Conservation (phyloP, 1,284 basidiomycete species). For the Marasmius fiardii region DNA sequence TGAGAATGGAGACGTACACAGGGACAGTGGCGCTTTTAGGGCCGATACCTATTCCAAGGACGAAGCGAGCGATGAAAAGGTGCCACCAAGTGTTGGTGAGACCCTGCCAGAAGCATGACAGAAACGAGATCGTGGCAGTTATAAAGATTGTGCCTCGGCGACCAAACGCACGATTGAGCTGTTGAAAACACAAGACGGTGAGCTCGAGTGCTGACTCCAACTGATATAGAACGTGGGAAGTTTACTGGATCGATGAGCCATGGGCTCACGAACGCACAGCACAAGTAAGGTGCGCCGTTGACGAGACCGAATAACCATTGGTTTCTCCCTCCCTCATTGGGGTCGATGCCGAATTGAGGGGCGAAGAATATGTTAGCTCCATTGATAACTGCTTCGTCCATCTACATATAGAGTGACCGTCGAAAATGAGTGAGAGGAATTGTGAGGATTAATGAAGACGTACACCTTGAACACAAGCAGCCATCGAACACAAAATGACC, state of each 20-base stretch:
- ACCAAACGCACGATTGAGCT: conserved; percentile 60
- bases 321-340: conserved; percentile 22
- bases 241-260: conserved; percentile 62
- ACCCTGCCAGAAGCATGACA: conserved; percentile 62
- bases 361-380: conserved; percentile 68
- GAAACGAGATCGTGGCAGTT: conserved; percentile 52
- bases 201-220: conserved; percentile 12
- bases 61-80: conserved; percentile 60
- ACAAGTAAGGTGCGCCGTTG: conserved; percentile 57
- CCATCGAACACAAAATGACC: conserved; percentile 54
- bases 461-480: conserved; percentile 56
- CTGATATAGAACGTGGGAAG: background rate
- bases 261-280: conserved; percentile 50
- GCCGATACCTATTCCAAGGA: conserved; percentile 64
- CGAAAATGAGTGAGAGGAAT: conserved; percentile 6
- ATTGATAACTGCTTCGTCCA: conserved; percentile 63
- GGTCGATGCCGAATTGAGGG: conserved; percentile 42
- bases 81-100: conserved; percentile 65
- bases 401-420: conserved; percentile 34
- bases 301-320: conserved; percentile 47
- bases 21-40: conserved; percentile 63
- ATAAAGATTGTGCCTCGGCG: conserved; percentile 72
- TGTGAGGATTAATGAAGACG: background rate
- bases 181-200: conserved; percentile 16
- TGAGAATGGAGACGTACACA: conserved; percentile 38